phyloP scores from a whole-genome alignment of 2,329 filamentous ascomycete species.

The Fusarium sp. region DNA sequence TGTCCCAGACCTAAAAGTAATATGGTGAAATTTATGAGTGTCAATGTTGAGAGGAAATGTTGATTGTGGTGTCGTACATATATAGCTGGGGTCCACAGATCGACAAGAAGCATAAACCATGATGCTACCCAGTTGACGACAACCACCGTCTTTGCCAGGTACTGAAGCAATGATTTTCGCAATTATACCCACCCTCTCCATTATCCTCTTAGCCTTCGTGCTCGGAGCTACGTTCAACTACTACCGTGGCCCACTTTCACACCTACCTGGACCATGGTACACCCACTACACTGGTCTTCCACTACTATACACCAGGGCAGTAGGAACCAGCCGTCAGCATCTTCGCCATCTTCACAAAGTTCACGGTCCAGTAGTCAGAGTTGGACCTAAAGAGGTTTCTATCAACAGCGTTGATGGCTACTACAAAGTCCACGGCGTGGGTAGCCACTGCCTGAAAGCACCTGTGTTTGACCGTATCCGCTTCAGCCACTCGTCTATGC shows the following conservation, averaged over 20 bases:
- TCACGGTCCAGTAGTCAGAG: not conserved
- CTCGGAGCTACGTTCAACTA: not conserved
- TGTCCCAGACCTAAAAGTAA: not conserved
- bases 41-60: fast-evolving
- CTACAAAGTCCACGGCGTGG: constrained; percentile 16
- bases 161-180: not conserved
- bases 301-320: not conserved
- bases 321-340: constrained; percentile 3
- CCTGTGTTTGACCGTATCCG: constrained; percentile 9
- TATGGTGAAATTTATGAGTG: not conserved
- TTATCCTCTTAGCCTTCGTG: not conserved
- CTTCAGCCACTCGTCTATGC: constrained; percentile 12
- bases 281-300: constrained; percentile 1
- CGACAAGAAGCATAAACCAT: not conserved
- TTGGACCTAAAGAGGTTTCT: not conserved
- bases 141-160: not conserved
- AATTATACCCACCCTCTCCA: fast-evolving
- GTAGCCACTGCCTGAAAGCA: constrained; percentile 8
- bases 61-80: not conserved
- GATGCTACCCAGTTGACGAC: not conserved
- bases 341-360: not conserved
- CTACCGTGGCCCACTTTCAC: not conserved
- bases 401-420: constrained; percentile 17
- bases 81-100: not conserved
- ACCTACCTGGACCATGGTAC: constrained; percentile 8